These are phyloP conservation scores for Cornus kousa DNA, from an alignment of 148 eudicot genomes.

Conservation along the genomic window DNA sequence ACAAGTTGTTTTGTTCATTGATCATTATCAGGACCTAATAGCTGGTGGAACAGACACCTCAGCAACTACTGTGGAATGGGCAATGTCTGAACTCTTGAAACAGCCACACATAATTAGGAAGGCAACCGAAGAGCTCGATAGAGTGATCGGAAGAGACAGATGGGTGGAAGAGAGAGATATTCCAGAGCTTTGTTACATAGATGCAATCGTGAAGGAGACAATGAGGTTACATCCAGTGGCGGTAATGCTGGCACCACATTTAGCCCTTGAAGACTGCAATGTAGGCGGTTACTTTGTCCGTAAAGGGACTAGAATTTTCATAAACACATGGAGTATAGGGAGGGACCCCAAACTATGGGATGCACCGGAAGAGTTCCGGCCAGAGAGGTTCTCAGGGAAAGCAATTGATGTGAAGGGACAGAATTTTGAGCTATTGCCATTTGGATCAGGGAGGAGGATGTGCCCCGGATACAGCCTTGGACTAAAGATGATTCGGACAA, in stretches of 20 bases:
- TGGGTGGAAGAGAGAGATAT: slow-evolving; percentile 31
- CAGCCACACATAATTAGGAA: slow-evolving; percentile 18
- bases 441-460: slow-evolving; percentile 41
- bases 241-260: slow-evolving; percentile 26
- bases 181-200: slow-evolving; percentile 25
- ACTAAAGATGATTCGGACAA: slow-evolving; percentile 24
- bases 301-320: slow-evolving; percentile 26
- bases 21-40: slow-evolving; percentile 21
- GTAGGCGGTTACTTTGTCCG: slow-evolving; percentile 21
- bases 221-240: slow-evolving; percentile 26
- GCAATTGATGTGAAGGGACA: slow-evolving; percentile 28
- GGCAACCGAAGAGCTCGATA: slow-evolving; percentile 28
- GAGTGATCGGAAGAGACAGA: slow-evolving; percentile 25
- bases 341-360: slow-evolving; percentile 27
- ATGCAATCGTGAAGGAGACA: slow-evolving; percentile 26
- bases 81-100: slow-evolving; percentile 21
- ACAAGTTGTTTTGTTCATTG: background rate
- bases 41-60: slow-evolving; percentile 28
- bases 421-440: slow-evolving; percentile 34
- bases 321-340: slow-evolving; percentile 40
- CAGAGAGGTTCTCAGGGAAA: slow-evolving; percentile 34
- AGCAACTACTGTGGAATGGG: slow-evolving; percentile 33
- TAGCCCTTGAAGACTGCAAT: slow-evolving; percentile 25
- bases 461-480: slow-evolving; percentile 39
- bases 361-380: slow-evolving; percentile 26